phyloP scores from a whole-genome alignment of 1,139 yeast genomes.

The Magnusiomyces fungicola region DNA sequence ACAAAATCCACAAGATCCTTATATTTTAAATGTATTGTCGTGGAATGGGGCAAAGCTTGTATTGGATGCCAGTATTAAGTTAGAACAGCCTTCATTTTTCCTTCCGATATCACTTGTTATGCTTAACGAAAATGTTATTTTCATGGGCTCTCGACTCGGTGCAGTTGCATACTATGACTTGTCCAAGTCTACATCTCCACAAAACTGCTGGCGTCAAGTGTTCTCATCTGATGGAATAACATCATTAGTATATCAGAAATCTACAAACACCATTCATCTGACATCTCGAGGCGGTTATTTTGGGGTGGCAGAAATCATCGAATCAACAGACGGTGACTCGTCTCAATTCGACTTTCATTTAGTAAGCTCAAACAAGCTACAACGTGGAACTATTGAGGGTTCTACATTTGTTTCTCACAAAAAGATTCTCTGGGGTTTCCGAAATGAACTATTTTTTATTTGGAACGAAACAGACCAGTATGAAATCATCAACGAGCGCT shows the following conservation, averaged over 20 bases:
- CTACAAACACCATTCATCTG: constrained; percentile 18
- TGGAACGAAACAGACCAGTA: constrained; percentile 77
- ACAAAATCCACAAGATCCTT: constrained; percentile 57
- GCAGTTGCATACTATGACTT: constrained; percentile 51
- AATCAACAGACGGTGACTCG: not conserved
- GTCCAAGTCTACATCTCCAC: constrained; percentile 21
- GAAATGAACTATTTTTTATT: constrained; percentile 66
- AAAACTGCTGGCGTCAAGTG: constrained; percentile 41
- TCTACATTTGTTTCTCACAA: constrained; percentile 37
- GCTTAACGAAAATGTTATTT: constrained; percentile 36
- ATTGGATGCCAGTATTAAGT: constrained; percentile 3
- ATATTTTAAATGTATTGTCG: constrained; percentile 40
- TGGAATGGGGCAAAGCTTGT: constrained; percentile 1
- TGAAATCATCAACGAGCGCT: constrained; percentile 62
- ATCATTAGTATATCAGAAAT: constrained; percentile 8
- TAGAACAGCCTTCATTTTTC: constrained; percentile 37
- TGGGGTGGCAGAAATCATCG: constrained; percentile 8
- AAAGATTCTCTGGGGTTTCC: constrained; percentile 71
- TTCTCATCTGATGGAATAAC: constrained; percentile 15
- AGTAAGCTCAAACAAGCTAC: constrained; percentile 56
- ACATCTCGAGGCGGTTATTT: constrained; percentile 30
- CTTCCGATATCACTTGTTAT: constrained; percentile 51
- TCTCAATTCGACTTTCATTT: constrained; percentile 20
- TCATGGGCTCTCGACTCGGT: constrained; percentile 69
- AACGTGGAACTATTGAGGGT: constrained; percentile 79